Base-by-base conservation (phyloP, 352 stramenopile genomes). In the Lagenidium giganteum region DNA sequence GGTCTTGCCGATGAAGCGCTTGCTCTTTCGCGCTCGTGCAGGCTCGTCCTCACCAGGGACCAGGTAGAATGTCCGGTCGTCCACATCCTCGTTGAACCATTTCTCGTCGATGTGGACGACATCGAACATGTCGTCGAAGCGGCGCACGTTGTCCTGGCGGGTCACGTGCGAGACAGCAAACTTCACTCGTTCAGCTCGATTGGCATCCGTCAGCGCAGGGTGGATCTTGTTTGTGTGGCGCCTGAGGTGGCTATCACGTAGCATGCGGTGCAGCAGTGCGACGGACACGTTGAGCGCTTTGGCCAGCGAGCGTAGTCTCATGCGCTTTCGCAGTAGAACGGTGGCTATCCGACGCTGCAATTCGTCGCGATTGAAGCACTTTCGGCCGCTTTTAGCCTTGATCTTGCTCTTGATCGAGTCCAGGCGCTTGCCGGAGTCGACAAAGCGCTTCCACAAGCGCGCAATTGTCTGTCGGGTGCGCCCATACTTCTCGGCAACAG, bases 91-190 rank as follows among this genome's bases (percentile, higher is more conserved):
- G 25, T 57, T 46, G 20, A 52, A 57, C 46, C 53, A 57, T 20
- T 62, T 54, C 37, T 54, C 47, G 26, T 57, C 46, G 24, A 62
- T 24, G 44, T 55, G 52, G 21, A 61, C 45, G 20, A 47, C 37
- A 20, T 54, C 39, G 8, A 47, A 42, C 26, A 62, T 41, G 51
- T 45, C 23, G 38, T 45, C 26, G 21, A 45, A 45, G 21, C 31
- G 23, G 33, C 21, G 26, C 26, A 34, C 23, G 17, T n/a, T n/a
- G n/a, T n/a, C n/a, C n/a, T n/a, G n/a, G n/a, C n/a, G n/a, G n/a
- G n/a, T n/a, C n/a, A n/a, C n/a, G n/a, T n/a, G n/a, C n/a, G n/a
- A n/a, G n/a, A n/a, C n/a, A n/a, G n/a, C n/a, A n/a, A n/a, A n/a
- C n/a, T n/a, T n/a, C n/a, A n/a, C n/a, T n/a, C n/a, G n/a, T n/a